Percentiles rank a stretch among this genome's conserved stretches.
phyloP scores from a whole-genome alignment of 2,329 filamentous ascomycete genomes.

The Botrytis fabae region DNA sequence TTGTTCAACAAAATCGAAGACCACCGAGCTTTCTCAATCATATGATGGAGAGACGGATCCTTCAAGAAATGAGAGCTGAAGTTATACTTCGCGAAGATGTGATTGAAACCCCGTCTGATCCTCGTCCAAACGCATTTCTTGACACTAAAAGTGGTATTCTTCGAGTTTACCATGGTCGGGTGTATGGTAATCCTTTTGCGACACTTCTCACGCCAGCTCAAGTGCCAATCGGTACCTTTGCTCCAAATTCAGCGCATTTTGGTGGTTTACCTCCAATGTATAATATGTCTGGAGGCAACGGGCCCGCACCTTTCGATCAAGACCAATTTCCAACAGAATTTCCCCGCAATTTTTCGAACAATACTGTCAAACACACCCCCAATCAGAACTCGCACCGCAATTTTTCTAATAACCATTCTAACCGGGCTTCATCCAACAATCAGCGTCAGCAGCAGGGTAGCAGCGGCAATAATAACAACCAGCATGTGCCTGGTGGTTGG shows the following conservation, averaged over 20 bases:
- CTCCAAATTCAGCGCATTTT: slow-evolving; percentile 35
- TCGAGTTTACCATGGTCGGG: slow-evolving; percentile 58
- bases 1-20: neutral
- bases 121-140: slow-evolving; percentile 60
- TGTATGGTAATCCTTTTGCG: slow-evolving; percentile 53
- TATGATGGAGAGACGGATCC: slow-evolving; percentile 16
- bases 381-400: slow-evolving; percentile 14
- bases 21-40: neutral
- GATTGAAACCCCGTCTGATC: slow-evolving; percentile 53
- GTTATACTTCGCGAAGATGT: slow-evolving; percentile 51
- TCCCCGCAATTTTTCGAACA: neutral
- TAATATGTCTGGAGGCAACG: neutral
- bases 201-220: slow-evolving; percentile 48
- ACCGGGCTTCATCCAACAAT: neutral
- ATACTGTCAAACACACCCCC: neutral
- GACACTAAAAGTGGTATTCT: slow-evolving; percentile 54
- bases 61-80: slow-evolving; percentile 21
- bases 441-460: slow-evolving; percentile 4
- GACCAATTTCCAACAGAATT: slow-evolving; percentile 4
- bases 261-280: slow-evolving; percentile 35
- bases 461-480: neutral
- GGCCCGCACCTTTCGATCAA: slow-evolving; percentile 1
- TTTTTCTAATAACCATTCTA: slow-evolving; percentile 1
- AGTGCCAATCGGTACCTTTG: slow-evolving; percentile 45
- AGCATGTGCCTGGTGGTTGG: slow-evolving; percentile 28